Conservation (phyloP, 257 asterid species). For the Gentiana dahurica region DNA sequence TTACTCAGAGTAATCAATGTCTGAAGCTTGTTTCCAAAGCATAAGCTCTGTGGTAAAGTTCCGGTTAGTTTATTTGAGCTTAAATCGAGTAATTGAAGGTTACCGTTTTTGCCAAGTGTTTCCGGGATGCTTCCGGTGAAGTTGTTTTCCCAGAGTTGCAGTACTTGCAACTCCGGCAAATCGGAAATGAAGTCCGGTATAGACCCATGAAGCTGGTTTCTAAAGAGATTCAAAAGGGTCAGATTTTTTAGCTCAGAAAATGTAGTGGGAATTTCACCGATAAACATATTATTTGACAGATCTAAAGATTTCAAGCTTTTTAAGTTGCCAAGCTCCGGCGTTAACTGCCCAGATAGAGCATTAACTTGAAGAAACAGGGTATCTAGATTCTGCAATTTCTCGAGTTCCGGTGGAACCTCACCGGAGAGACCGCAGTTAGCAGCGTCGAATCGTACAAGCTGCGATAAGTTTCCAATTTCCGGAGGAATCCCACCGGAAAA, state of each 20-base stretch:
- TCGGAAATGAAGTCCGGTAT: slow-evolving; percentile 82
- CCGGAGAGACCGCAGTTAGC: slow-evolving; percentile 87
- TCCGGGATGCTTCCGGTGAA: slow-evolving; percentile 84
- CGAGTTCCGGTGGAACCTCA: slow-evolving; percentile 66
- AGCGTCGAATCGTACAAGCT: slow-evolving; percentile 54
- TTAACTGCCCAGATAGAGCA: slow-evolving; percentile 50
- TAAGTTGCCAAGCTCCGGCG: slow-evolving; percentile 60
- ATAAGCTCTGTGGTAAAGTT: slow-evolving; percentile 58
- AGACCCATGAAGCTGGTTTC: slow-evolving; percentile 83
- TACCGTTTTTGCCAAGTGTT: slow-evolving; percentile 61
- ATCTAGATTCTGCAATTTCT: slow-evolving; percentile 57
- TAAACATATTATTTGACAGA: slow-evolving; percentile 67
- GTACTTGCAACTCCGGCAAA: slow-evolving; percentile 64
- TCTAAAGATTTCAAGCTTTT: slow-evolving; percentile 80
- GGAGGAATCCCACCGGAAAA: slow-evolving; percentile 72
- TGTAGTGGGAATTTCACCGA: slow-evolving; percentile 64
- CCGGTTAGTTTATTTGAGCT: slow-evolving; percentile 91
- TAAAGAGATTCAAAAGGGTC: slow-evolving; percentile 70
- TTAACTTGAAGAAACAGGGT: slow-evolving; percentile 89
- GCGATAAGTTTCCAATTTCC: slow-evolving; percentile 62
- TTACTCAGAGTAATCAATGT: slow-evolving; percentile 72
- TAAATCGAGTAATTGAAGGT: slow-evolving; percentile 54
- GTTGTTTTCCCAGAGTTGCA: slow-evolving; percentile 93
- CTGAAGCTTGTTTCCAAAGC: slow-evolving; percentile 51
- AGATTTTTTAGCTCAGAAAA: slow-evolving; percentile 62